These are phyloP conservation scores for Wickerhamiella slavikovae DNA, from an alignment of 805 yeast species.

Conservation along the genomic window DNA sequence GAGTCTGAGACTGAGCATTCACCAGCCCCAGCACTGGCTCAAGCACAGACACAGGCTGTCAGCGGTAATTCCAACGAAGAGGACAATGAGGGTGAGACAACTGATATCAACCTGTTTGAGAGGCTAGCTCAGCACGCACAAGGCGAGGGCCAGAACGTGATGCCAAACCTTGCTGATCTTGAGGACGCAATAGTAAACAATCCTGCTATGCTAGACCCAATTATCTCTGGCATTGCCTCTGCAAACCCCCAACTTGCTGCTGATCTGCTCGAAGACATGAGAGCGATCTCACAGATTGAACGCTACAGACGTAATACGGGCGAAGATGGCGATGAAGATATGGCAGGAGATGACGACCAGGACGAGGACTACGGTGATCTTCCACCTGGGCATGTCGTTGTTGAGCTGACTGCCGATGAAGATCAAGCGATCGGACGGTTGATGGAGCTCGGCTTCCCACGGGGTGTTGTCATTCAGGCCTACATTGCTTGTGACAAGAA, in stretches of 20 bases:
- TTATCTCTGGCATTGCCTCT: conserved; percentile 62
- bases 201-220: conserved; percentile 73
- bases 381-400: conserved; percentile 20
- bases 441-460: conserved; percentile 83
- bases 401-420: conserved; percentile 61
- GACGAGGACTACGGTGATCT: conserved; percentile 13
- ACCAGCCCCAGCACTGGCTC: conserved; percentile 4
- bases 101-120: conserved; percentile 22
- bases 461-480: conserved; percentile 73
- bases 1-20: conserved; percentile 2
- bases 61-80: conserved; percentile 1
- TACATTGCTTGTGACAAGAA: conserved; percentile 96
- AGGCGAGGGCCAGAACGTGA: neutral
- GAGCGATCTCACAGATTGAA: too few species aligned
- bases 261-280: conserved; percentile 24
- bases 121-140: conserved; percentile 3
- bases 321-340: conserved; percentile 5
- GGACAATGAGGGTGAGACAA: conserved; percentile 6
- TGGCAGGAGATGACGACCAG: conserved; percentile 20
- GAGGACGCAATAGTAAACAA: conserved; percentile 64
- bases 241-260: conserved; percentile 72
- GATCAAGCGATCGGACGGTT: conserved; percentile 75
- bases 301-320: too few species aligned
- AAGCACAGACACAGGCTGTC: conserved; percentile 5
- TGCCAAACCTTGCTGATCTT: conserved; percentile 30